Evolutionary conservation across 495 filamentous ascomycete genomes (phyloP), one percentile per base, ranked within the genome.

Genomic region (Penicillium cataractarum): DNA sequence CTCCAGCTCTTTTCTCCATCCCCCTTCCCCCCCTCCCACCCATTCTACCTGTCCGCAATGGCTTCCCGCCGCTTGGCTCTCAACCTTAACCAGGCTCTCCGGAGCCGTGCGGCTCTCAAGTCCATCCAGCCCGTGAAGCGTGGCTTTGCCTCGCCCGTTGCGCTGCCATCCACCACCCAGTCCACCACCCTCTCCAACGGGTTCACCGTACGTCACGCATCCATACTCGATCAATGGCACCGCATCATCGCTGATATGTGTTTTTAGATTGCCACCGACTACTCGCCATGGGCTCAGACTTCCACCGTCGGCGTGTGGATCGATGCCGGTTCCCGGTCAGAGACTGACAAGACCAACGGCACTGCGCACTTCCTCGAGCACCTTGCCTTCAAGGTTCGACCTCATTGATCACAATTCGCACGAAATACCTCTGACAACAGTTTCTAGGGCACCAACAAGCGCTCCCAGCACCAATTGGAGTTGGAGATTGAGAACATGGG

Each of bases 401-500:
- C 22, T 35, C 46, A 54, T 40, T 33, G 53, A 50, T 22, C 44
- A 37, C 21, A 64, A 52, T 63, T 7, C 17, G 2, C 12, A 35
- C 56, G 37, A 58, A 53, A 46, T 55, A 64, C 69, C 58, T 74
- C 64, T 71, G 58, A 71, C 66, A 21, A 58, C 57, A 24, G 24
- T 64, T 82, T 67, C 26, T 68, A 90, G 94, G 95, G 95, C 66
- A 99, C 95, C 63, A 85, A 88, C 79, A 97, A 90, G 79, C 87
- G 95, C 71, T 92, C 89, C 44, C 96, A 98, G 78, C 89, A 94
- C 72, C 95, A 98, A 79, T 82, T 99, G 77, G 95, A 99, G 83
- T 88, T 99, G 52, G 96, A 99, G 83, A 97, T 99, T 69, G 95
- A 99, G 84, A 98, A 99, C 82, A 97, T 98, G 93, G 95, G 95